Conservation (phyloP, 225 moss, liverwort and hornwort genomes). For the Anthoceros angustus region DNA sequence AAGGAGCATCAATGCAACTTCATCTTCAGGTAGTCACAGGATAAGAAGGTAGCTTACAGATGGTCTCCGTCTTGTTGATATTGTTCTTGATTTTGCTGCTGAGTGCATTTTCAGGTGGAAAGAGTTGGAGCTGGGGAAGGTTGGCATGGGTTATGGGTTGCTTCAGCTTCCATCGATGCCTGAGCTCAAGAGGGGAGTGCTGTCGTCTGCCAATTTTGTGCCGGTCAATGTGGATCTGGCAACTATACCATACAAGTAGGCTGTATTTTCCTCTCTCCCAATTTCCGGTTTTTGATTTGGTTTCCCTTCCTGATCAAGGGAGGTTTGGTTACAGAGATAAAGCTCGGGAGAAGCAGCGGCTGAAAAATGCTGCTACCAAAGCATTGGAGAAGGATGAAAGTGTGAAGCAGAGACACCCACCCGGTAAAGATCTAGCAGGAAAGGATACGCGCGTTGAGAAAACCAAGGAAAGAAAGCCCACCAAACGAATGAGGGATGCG, state of each 20-base stretch:
- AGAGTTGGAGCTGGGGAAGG: slow-evolving; percentile 71
- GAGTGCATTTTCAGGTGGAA: slow-evolving; percentile 81
- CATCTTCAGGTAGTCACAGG: slow-evolving; percentile 77
- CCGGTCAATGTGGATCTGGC: slow-evolving; percentile 52
- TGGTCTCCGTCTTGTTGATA: background rate
- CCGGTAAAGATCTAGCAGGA: no score
- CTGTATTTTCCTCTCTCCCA: background rate
- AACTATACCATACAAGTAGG: slow-evolving; percentile 56
- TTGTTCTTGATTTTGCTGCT: background rate
- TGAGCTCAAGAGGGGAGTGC: slow-evolving; percentile 74
- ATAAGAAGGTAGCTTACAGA: background rate
- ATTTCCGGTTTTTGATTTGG: no score
- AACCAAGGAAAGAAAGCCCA: slow-evolving; percentile 4
- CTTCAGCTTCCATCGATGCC: slow-evolving; percentile 90
- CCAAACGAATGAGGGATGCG: slow-evolving; percentile 34
- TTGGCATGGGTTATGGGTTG: slow-evolving; percentile 90
- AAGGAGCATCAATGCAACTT: slow-evolving; percentile 97
- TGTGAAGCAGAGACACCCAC: slow-evolving; percentile 3
- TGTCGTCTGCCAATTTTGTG: slow-evolving; percentile 51
- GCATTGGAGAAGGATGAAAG: slow-evolving; percentile 5
- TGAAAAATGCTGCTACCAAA: slow-evolving; percentile 43
- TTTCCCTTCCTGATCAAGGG: background rate
- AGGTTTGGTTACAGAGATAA: slow-evolving; percentile 43
- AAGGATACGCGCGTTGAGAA: slow-evolving; percentile 11
- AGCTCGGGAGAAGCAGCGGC: slow-evolving; percentile 78